Evolutionary conservation across 1,284 basidiomycete genomes (phyloP), one percentile per base, ranked within the genome.

Genomic region (Malassezia dermatis): DNA sequence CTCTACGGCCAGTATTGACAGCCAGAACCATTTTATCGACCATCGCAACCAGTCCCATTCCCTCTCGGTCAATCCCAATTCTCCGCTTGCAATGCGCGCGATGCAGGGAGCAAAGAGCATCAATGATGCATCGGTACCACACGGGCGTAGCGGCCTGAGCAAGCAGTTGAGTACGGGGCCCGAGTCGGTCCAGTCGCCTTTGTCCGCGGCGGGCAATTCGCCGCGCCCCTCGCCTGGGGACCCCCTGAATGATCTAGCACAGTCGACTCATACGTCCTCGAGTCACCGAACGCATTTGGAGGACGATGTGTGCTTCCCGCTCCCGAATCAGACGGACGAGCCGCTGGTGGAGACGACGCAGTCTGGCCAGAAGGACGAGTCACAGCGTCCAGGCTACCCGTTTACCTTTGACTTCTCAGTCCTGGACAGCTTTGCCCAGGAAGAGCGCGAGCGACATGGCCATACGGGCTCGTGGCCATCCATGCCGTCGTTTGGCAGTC

Each of bases 271-370:
- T 23, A 50, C 48, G 12, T 26, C 13, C 3, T 11, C 47, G 8
- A 34, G 41, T 27, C 48, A 26, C 15, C 28, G 13, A 4, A 28
- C 34, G n/a, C 30, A 40, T 7, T 40, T 49, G 23, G 53, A 74
- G 31, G 71, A 74, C 30, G 71, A 74, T 37, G 71, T 74, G 12
- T 74, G 71, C 53, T 74, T 73, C 56, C 71, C 71, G 23, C 62
- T 67, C 44, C 53, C 62, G 12, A 49, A 23, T 21, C 56, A 51
- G 27, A 47, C 50, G 3, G 57, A 58, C 28, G 37, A 47, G 19
- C 44, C 26, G 11, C 45, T 21, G 12, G 34, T 17, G 4, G 34
- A 35, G 30, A 48, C 23, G 48, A 47, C 32, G 55, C 63, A 40
- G 1, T 50, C 26, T 54, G 53, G 8, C 37, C 37, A 39, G 15